Evolutionary conservation across 495 filamentous ascomycete species (phyloP).

Genomic region (Rhypophila decipiens): DNA sequence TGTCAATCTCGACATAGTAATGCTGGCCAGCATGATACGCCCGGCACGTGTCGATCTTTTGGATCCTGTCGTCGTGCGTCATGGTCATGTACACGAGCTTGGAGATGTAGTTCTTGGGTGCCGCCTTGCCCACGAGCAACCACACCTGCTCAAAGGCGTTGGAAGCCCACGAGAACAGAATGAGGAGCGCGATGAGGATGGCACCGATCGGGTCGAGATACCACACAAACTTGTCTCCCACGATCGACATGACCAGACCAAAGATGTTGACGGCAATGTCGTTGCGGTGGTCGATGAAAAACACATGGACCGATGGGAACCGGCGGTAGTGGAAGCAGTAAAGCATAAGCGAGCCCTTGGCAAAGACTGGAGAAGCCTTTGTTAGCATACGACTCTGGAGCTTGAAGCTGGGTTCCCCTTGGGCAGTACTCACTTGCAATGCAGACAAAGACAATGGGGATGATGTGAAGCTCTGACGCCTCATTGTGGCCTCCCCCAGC

Average conservation of each 20-base stretch:
- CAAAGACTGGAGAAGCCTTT: constrained; percentile 36
- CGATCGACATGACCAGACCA: constrained; percentile 48
- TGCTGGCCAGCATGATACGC: constrained; percentile 52
- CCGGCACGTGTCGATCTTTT: constrained; percentile 50
- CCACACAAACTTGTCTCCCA: constrained; percentile 48
- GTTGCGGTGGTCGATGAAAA: constrained; percentile 52
- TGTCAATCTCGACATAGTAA: constrained; percentile 53
- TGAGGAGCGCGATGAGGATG: constrained; percentile 48
- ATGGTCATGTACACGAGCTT: constrained; percentile 53
- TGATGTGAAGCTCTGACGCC: constrained; percentile 35
- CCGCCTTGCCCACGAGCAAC: constrained; percentile 49
- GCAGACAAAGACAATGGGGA: constrained; percentile 47
- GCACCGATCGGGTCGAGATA: constrained; percentile 51
- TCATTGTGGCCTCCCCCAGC: constrained; percentile 33
- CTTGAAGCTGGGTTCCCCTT: constrained; percentile 5
- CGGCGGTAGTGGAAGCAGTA: constrained; percentile 46
- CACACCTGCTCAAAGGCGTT: constrained; percentile 53
- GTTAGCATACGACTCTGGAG: no score
- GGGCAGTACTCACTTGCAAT: constrained; percentile 38
- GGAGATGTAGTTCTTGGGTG: constrained; percentile 47
- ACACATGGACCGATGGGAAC: constrained; percentile 49
- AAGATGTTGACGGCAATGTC: constrained; percentile 51
- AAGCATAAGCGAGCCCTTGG: constrained; percentile 41
- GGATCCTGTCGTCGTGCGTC: constrained; percentile 46
- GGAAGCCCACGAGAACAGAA: constrained; percentile 48